These are phyloP conservation scores for Halophytophthora batemanensis DNA, from an alignment of 352 stramenopile genomes.

Conservation along the genomic window DNA sequence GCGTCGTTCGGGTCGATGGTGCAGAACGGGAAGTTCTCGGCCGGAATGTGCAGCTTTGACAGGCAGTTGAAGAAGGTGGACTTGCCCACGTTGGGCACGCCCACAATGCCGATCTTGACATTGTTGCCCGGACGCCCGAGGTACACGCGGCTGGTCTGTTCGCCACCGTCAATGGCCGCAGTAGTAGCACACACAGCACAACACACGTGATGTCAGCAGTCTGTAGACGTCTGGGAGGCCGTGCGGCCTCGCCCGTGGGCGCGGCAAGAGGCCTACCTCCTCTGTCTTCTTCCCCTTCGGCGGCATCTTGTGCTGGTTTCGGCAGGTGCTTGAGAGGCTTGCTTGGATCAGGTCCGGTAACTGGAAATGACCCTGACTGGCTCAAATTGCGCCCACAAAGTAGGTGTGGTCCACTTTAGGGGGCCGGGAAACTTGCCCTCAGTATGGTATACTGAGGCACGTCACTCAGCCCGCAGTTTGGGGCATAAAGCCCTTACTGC, in stretches of 20 bases:
- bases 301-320: no score
- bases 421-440: no score
- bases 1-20: constrained; percentile 99
- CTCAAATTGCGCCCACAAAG: no score
- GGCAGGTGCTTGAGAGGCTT: no score
- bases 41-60: constrained; percentile 91
- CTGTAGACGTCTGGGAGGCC: not conserved
- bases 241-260: not conserved
- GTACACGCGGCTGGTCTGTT: constrained; percentile 66
- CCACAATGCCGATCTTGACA: constrained; percentile 98
- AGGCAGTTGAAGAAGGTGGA: constrained; percentile 99
- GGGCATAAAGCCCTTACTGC: no score
- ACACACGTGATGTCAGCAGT: not conserved
- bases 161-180: not conserved
- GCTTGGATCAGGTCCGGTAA: no score
- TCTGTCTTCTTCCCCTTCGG: constrained; percentile 82
- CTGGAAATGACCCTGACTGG: no score
- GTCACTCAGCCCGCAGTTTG: no score
- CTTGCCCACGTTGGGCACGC: constrained; percentile 99
- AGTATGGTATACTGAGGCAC: no score
- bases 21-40: constrained; percentile 96
- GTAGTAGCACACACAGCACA: not conserved
- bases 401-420: no score
- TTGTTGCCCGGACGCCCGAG: constrained; percentile 89
- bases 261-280: constrained; percentile 35